phyloP scores from a whole-genome alignment of 768 basidiomycete species.

The Mycena epipterygia region DNA sequence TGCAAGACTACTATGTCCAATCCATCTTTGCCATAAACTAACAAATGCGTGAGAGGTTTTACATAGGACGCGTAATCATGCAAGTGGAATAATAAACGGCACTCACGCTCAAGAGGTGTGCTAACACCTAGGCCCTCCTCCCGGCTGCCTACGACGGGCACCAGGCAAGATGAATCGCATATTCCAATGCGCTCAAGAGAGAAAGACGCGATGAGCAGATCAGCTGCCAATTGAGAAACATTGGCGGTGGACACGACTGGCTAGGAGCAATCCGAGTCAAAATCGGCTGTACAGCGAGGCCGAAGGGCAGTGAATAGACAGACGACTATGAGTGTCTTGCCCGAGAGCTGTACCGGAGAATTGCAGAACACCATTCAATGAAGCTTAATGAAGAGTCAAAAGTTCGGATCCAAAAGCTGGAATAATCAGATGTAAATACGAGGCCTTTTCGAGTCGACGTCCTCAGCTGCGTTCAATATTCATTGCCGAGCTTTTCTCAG shows the following conservation, averaged over 20 bases:
- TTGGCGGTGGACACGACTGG: constrained; percentile 88
- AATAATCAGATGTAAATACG: too few species aligned
- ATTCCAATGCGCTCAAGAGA: constrained; percentile 71
- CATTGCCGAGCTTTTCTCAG: too few species aligned
- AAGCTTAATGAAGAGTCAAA: too few species aligned
- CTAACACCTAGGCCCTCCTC: constrained; percentile 78
- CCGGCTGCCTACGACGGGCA: constrained; percentile 81
- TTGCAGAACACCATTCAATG: constrained; percentile 53
- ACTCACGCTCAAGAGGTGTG: constrained; percentile 82
- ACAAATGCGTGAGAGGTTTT: too few species aligned
- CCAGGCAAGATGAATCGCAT: constrained; percentile 71
- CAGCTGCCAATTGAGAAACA: constrained; percentile 82
- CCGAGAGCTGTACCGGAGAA: constrained; percentile 46
- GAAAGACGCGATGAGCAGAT: constrained; percentile 79
- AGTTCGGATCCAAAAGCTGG: too few species aligned
- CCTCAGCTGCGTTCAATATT: too few species aligned
- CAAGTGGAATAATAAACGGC: not conserved
- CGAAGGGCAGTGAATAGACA: constrained; percentile 39
- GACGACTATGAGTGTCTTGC: constrained; percentile 62
- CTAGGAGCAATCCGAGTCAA: constrained; percentile 43
- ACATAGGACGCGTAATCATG: constrained; percentile 25
- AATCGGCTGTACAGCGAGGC: constrained; percentile 12
- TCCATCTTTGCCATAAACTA: constrained; percentile 75
- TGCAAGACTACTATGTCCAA: constrained; percentile 74
- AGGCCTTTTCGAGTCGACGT: too few species aligned